Evolutionary conservation across 805 yeast species (phyloP).

Genomic region (Candida vaughaniae): DNA sequence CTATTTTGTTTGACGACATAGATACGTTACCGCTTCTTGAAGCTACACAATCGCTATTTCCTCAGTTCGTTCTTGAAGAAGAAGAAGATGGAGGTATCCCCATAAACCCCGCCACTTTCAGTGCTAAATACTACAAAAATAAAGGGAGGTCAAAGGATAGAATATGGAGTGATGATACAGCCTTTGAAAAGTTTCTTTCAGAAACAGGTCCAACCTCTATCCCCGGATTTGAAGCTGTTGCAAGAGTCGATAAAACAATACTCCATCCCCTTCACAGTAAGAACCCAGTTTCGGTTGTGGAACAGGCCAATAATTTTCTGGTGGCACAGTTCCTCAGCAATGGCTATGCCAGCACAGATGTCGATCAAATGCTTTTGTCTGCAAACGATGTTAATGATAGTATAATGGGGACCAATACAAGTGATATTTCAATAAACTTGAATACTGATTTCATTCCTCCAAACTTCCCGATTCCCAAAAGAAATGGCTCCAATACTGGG

Average conservation of each 20-base stretch:
- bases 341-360: constrained; percentile 15
- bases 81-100: constrained; percentile 42
- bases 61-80: constrained; percentile 37
- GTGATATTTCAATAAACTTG: constrained; percentile 33
- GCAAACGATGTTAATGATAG: constrained; percentile 26
- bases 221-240: constrained; percentile 6
- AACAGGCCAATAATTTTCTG: constrained; percentile 18
- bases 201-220: constrained; percentile 18
- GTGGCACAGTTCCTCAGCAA: constrained; percentile 29
- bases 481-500: constrained; percentile 16
- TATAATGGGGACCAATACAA: constrained; percentile 19
- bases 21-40: constrained; percentile 39
- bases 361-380: constrained; percentile 8
- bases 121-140: constrained; percentile 39
- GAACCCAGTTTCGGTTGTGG: background rate
- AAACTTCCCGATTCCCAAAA: constrained; percentile 13
- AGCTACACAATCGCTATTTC: constrained; percentile 35
- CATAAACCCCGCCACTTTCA: constrained; percentile 33
- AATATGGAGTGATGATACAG: constrained; percentile 35
- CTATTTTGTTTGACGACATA: constrained; percentile 41
- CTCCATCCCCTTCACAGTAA: constrained; percentile 23
- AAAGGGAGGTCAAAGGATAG: constrained; percentile 27
- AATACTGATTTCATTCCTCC: constrained; percentile 25
- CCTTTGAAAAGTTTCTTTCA: constrained; percentile 25
- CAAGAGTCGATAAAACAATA: constrained; percentile 30